phyloP scores from a whole-genome alignment of 2,329 filamentous ascomycete genomes.

The Aspergillus japonicus region DNA sequence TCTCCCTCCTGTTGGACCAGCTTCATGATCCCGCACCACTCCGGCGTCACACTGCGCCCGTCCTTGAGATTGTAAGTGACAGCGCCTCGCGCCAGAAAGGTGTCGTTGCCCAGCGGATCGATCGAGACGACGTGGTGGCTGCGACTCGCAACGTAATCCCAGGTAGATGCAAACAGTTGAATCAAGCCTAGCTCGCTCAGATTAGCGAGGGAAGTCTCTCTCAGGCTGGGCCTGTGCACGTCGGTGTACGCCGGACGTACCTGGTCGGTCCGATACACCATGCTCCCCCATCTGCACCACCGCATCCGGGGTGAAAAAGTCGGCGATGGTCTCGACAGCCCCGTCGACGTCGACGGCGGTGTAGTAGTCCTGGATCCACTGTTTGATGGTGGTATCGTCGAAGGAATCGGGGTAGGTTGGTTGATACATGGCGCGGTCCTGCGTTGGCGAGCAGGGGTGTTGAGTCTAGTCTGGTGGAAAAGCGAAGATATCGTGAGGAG shows the following conservation, averaged over 20 bases:
- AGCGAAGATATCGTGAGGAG: neutral
- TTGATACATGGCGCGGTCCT: neutral
- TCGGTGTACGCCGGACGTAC: neutral
- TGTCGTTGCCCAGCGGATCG: neutral
- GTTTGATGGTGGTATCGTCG: neutral
- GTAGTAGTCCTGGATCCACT: conserved; percentile 3
- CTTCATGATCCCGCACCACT: neutral
- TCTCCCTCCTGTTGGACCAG: neutral
- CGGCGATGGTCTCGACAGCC: neutral
- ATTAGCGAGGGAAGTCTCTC: neutral
- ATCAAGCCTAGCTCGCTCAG: neutral
- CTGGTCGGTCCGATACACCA: neutral
- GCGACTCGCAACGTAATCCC: neutral
- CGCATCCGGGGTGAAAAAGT: neutral
- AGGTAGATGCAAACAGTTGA: neutral
- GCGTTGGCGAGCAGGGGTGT: neutral
- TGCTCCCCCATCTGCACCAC: neutral
- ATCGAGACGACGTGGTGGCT: neutral
- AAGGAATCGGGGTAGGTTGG: neutral
- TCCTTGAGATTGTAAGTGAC: neutral
- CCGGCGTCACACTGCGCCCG: neutral
- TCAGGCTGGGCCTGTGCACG: too few species aligned
- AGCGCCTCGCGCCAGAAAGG: neutral
- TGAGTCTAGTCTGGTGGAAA: neutral
- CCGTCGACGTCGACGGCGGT: neutral